Evolutionary conservation across 2,329 filamentous ascomycete species (phyloP).

Genomic region (Diaporthe sp.): DNA sequence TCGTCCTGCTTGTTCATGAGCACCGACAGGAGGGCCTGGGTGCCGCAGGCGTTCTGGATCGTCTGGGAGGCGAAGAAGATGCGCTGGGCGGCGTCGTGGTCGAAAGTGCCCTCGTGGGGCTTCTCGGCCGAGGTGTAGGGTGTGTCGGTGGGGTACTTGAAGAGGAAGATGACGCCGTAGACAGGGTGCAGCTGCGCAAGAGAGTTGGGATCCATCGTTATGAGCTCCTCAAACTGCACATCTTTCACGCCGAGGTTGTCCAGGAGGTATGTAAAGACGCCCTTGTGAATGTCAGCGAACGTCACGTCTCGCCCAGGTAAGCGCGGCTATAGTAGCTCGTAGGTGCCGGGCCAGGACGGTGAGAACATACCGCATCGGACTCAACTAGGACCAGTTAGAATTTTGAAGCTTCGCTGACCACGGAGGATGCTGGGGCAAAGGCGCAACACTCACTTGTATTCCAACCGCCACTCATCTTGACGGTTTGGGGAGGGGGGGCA

Average conservation of each 20-base stretch:
- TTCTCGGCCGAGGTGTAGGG: conserved; percentile 68
- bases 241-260: conserved; percentile 90
- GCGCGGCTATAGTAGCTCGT: conserved; percentile 26
- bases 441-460: conserved; percentile 76
- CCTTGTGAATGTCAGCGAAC: conserved; percentile 60
- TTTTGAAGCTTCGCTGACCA: background rate
- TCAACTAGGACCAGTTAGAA: conserved; percentile 68
- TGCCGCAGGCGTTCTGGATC: conserved; percentile 98
- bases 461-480: conserved; percentile 83
- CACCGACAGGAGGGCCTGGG: conserved; percentile 92
- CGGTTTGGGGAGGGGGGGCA: background rate
- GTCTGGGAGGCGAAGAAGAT: conserved; percentile 97
- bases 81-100: conserved; percentile 76
- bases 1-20: conserved; percentile 82
- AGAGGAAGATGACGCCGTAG: conserved; percentile 98
- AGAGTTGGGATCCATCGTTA: conserved; percentile 83
- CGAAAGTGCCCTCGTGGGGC: conserved; percentile 85
- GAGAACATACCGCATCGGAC: conserved; percentile 83
- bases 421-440: too few species aligned
- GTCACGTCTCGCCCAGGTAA: conserved; percentile 43
- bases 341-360: conserved; percentile 37
- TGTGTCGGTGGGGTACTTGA: conserved; percentile 88
- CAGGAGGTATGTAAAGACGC: conserved; percentile 97
- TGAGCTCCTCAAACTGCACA: conserved; percentile 96
- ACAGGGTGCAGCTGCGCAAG: conserved; percentile 79